Evolutionary conservation across 164 flowering plant species (phyloP), one percentile per base, ranked within the genome.

Genomic region (Dillenia suffruticosa): DNA sequence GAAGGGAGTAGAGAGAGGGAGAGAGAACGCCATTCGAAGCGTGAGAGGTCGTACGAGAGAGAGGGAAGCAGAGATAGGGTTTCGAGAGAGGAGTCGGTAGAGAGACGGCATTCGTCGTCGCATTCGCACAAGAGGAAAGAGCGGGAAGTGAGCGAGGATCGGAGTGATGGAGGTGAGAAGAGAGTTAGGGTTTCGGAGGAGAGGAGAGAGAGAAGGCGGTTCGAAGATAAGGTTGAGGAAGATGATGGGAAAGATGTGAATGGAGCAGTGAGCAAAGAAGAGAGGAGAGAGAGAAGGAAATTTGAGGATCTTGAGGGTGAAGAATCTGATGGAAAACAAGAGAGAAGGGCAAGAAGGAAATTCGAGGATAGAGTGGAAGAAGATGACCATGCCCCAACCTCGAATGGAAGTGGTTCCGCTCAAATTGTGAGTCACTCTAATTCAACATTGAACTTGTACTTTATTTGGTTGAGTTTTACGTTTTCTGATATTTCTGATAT

Each of bases 101-200:
- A 74, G 66, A 59, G 60, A 56, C 61, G 66, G 16, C 17, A 44
- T 19, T 61, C 60, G 9, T 51, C 69, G 3, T 19, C 49, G 26
- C 61, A 44, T 40, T 66, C 79, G 22, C 59, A 62, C 44, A 89
- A 89, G 85, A 76, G 93, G 78, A 90, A 85, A 58, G 87, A 79
- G 57, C 72, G 90, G 45, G 82, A 66, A 15, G 82, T 72, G 55
- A 81, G 83, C 13, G 84, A 72, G 78, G 90, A 77, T 8, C 49
- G 71, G 54, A 56, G 57, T 11, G 83, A 65, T 46, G 75, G 64
- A 43, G 72, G 51, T 6, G 88, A 82, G 49, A 81, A 80, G 73
- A 66, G 79, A 60, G 49, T 52, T 72, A 82, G 76, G 83, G 83
- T 65, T 71, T 74, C 58, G 51, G 84, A 64, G 3, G 81, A 69